Evolutionary conservation across 805 yeast genomes (phyloP), one percentile per base, ranked within the genome.

Genomic region (Wickerhamiella azymoides): DNA sequence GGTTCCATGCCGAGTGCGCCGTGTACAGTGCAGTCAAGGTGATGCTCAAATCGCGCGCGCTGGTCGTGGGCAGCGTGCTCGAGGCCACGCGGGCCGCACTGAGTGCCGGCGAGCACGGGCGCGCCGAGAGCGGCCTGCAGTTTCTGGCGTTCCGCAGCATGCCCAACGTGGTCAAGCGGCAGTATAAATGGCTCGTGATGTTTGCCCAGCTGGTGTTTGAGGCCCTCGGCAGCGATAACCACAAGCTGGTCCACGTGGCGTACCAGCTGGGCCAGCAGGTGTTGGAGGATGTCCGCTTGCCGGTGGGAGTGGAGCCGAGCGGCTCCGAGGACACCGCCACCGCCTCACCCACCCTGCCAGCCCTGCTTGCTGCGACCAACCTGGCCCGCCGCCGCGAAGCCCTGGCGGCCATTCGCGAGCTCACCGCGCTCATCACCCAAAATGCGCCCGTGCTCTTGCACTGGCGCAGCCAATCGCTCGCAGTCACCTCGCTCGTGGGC

Each of bases 11-110:
- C 0, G 84, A 81, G 46, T 61, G 72, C 0, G 73, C 81, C 1
- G 62, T 92, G 47, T 71, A 76, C 2, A 78, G 80, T 25, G 76
- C 83, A 1, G 73, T 83, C 70, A 80, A 77, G 53, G 75, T 81
- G 47, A 64, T 89, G 3, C 70, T 77, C 51, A 83, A 84, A 0
- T 72, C 85, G 0, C 78, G 81, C 49, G 68, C 72, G 16, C 58
- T 71, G 2, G 71, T 84, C 32, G 58, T 80, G 2, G 68, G 68
- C 10, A 56, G 62, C 14, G 63, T 83, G 1, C 62, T 85, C 19
- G 64, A 65, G 8, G 64, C 69, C 2, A 62, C 82, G 14, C 60
- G 70, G 6, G 62, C 62, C 13, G 79, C 82, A 0, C 51, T 85
- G 3, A 62, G 63, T 1, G 55, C 61, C 1, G 62, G 69, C 11